phyloP scores from a whole-genome alignment of 148 eudicot species.

The Polygonum maritimum region DNA sequence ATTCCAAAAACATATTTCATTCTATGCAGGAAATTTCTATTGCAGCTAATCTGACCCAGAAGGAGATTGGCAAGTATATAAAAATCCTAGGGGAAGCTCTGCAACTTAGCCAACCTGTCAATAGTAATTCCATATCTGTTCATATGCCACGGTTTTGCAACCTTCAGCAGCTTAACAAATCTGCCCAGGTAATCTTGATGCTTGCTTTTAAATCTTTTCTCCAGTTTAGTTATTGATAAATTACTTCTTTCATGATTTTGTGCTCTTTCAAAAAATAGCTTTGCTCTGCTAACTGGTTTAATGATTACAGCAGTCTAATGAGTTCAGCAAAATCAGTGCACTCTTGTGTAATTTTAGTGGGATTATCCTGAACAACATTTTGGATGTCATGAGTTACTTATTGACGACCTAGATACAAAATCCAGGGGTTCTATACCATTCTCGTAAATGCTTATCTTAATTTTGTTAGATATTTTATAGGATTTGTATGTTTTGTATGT shows the following conservation, averaged over 20 bases:
- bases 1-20: neutral
- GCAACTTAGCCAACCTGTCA: slow-evolving; percentile 88
- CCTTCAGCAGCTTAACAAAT: slow-evolving; percentile 93
- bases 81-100: slow-evolving; percentile 98
- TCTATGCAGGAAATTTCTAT: slow-evolving; percentile 72
- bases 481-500: neutral
- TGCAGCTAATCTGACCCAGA: slow-evolving; percentile 97
- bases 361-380: neutral
- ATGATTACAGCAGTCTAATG: neutral
- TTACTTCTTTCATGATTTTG: neutral
- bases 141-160: slow-evolving; percentile 98
- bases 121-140: slow-evolving; percentile 95
- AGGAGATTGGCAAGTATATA: slow-evolving; percentile 97
- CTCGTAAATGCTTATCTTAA: neutral
- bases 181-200: slow-evolving; percentile 73
- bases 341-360: neutral
- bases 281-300: neutral
- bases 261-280: neutral
- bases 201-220: neutral
- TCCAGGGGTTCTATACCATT: neutral
- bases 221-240: neutral
- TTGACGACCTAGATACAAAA: neutral
- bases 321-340: neutral
- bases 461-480: neutral
- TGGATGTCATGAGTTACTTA: neutral